phyloP scores from a whole-genome alignment of 306 rosid genomes.

The Nissolia schottii region DNA sequence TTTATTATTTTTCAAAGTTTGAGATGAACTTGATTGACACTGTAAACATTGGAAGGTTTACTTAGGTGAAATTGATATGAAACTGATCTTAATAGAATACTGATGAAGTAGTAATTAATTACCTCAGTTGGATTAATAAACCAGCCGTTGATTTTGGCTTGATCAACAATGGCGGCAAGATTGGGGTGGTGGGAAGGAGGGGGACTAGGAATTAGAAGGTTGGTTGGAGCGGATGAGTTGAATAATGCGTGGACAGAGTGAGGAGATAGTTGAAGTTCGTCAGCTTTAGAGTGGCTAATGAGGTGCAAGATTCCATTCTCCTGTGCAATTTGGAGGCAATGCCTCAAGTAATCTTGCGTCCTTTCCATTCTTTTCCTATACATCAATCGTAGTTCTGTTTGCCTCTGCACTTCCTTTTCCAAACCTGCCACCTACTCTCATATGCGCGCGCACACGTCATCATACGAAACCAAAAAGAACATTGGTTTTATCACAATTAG shows the following conservation, averaged over 20 bases:
- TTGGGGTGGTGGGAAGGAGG: too few species aligned
- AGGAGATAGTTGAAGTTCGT: slow-evolving; percentile 31
- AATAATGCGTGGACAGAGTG: neutral
- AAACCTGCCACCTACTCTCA: slow-evolving; percentile 49
- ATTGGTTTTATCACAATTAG: too few species aligned
- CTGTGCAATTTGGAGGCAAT: slow-evolving; percentile 74
- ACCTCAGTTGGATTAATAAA: slow-evolving; percentile 64
- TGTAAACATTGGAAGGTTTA: too few species aligned
- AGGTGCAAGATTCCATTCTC: slow-evolving; percentile 59
- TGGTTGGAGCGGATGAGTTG: neutral
- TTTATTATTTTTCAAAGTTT: too few species aligned
- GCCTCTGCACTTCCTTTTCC: slow-evolving; percentile 59
- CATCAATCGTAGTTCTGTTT: slow-evolving; percentile 37
- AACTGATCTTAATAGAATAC: too few species aligned
- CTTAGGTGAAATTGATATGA: too few species aligned
- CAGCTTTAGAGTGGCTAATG: slow-evolving; percentile 21
- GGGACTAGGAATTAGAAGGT: slow-evolving; percentile 26
- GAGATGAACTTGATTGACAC: too few species aligned
- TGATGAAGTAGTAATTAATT: neutral
- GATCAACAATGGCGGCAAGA: slow-evolving; percentile 37
- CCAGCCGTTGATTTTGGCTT: slow-evolving; percentile 73
- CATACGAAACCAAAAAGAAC: neutral
- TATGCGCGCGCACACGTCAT: neutral
- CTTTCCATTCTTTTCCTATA: slow-evolving; percentile 48
- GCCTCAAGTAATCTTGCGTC: slow-evolving; percentile 55